phyloP scores from a whole-genome alignment of 2,329 filamentous ascomycete species.

The Ciborinia camelliae region DNA sequence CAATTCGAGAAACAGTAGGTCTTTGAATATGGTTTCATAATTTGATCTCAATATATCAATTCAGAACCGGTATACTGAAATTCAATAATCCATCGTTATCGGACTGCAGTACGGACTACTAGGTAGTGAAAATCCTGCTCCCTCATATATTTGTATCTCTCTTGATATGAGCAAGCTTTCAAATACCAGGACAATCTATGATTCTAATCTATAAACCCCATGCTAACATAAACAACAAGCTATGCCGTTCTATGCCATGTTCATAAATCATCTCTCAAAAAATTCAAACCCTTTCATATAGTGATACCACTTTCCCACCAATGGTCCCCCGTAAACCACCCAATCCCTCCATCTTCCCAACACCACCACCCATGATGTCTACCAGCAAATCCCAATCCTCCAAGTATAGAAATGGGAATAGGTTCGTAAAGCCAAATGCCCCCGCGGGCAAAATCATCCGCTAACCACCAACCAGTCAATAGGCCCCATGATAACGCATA shows the following conservation, averaged over 20 bases:
- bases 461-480: slow-evolving; percentile 60
- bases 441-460: slow-evolving; percentile 70
- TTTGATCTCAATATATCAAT: neutral
- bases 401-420: slow-evolving; percentile 69
- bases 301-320: slow-evolving; percentile 54
- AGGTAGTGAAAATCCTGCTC: neutral
- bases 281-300: neutral
- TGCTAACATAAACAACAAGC: neutral
- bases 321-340: slow-evolving; percentile 55
- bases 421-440: slow-evolving; percentile 82
- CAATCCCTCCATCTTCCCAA: slow-evolving; percentile 51
- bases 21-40: too few relatives aligned
- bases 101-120: neutral
- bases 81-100: neutral
- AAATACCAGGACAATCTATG: neutral
- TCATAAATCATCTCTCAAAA: neutral
- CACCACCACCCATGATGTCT: slow-evolving; percentile 64
- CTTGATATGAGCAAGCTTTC: neutral
- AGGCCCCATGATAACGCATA: slow-evolving; percentile 67
- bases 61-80: too few relatives aligned
- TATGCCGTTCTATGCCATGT: neutral
- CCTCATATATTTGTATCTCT: neutral
- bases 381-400: slow-evolving; percentile 61
- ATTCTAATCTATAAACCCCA: neutral
- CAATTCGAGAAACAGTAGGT: too few relatives aligned